Evolutionary conservation across 176 grass and related monocot genomes (phyloP), one percentile per base, ranked within the genome.

Genomic region (Oryza australiensis): DNA sequence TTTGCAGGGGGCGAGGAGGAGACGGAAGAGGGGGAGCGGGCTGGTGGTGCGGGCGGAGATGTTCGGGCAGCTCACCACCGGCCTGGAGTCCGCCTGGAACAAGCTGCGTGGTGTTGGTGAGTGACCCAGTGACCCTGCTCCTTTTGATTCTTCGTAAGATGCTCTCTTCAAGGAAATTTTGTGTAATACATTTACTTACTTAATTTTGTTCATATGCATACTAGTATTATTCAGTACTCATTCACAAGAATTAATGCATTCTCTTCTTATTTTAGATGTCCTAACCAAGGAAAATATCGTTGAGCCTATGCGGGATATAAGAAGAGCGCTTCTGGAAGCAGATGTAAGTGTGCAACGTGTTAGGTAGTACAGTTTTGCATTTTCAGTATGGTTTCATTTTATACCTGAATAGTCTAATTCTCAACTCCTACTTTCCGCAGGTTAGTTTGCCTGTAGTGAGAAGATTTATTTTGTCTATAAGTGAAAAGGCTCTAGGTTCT

Each of bases 81-180:
- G 96, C 18, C 93, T 98, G 3, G 96, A 98, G 69, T 88, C 93
- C n/a, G 93, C 96, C 6, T 98, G 96, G 96, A 98, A 98, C 88
- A 98, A 98, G 82, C 79, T 98, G 57, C 83, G 86, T 7, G 96
- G 96, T 48, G 90, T 86, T 76, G 93, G 96, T 98, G 68, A 82
- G 88, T 92, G 49, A 49, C 29, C 29, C 1, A 14, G 15, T 32
- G 0, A 7, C 2, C 9, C 2, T 45, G 12, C 42, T 13, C 3
- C 42, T 45, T 0, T 10, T 29, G 2, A 29, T 29, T 29, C 29
- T 29, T 29, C 29, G 2, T 29, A 29, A 1, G 41, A 45, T 45
- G 13, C 42, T 29, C 13, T 14, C 12, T 45, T 45, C 2, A 12
- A 43, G 41, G 10, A 43, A 43, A 12, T 43, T 43, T 24, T 32